Conservation (phyloP, 805 yeast species). For the Metschnikowia rubicola region DNA sequence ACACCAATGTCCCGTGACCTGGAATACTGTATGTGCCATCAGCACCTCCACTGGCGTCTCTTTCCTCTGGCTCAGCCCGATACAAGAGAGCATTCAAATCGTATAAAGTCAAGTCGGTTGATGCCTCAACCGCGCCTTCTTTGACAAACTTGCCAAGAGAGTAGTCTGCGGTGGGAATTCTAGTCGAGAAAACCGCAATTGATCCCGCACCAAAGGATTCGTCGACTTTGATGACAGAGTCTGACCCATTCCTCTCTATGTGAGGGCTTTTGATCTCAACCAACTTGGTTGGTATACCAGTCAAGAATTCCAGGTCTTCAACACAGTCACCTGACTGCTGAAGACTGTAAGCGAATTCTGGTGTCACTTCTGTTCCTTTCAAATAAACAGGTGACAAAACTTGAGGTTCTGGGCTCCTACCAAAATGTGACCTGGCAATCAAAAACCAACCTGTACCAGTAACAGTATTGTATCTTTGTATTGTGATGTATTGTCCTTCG, state of each 20-base stretch:
- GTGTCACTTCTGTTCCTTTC: slow-evolving; percentile 56
- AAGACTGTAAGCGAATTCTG: slow-evolving; percentile 57
- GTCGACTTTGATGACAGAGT: slow-evolving; percentile 57
- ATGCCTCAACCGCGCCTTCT: slow-evolving; percentile 73
- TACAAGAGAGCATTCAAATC: slow-evolving; percentile 76
- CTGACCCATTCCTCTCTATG: slow-evolving; percentile 42
- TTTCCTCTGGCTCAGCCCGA: slow-evolving; percentile 82
- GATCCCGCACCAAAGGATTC: slow-evolving; percentile 81
- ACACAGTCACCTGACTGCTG: slow-evolving; percentile 48
- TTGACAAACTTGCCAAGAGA: slow-evolving; percentile 64
- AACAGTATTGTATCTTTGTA: slow-evolving; percentile 78
- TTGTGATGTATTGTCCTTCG: slow-evolving; percentile 87
- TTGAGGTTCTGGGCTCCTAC: slow-evolving; percentile 44
- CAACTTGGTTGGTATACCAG: slow-evolving; percentile 65
- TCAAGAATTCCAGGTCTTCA: slow-evolving; percentile 40
- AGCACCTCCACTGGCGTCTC: slow-evolving; percentile 69
- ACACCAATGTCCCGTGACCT: slow-evolving; percentile 64
- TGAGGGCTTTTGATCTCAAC: slow-evolving; percentile 49
- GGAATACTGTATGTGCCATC: slow-evolving; percentile 79
- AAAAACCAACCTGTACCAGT: slow-evolving; percentile 88
- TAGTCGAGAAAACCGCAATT: slow-evolving; percentile 76
- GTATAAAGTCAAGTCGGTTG: slow-evolving; percentile 53
- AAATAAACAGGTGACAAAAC: slow-evolving; percentile 53
- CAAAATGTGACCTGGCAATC: slow-evolving; percentile 81
- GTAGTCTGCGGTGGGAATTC: slow-evolving; percentile 60